Percentiles rank a stretch among this genome's conserved stretches.
phyloP scores from a whole-genome alignment of 805 yeast genomes.

The Lachancea waltii region DNA sequence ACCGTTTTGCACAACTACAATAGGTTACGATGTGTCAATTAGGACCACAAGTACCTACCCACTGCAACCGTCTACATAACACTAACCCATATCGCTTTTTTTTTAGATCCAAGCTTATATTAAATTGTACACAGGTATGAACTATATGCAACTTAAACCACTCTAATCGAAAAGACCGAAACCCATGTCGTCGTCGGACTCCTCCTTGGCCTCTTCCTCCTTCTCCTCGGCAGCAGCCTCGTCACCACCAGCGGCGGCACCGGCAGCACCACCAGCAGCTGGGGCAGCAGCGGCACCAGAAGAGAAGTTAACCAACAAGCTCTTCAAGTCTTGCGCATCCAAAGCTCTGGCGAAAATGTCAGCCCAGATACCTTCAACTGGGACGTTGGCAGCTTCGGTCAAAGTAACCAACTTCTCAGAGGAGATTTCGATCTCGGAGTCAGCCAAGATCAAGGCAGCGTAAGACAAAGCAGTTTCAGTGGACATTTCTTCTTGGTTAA shows the following conservation, averaged over 20 bases:
- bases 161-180: constrained; percentile 83
- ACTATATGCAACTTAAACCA: constrained; percentile 9
- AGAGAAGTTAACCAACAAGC: constrained; percentile 53
- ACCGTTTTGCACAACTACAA: too few species aligned
- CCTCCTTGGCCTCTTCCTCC: constrained; percentile 56
- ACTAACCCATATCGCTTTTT: too few species aligned
- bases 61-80: too few species aligned
- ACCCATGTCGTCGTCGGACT: constrained; percentile 83
- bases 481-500: constrained; percentile 49
- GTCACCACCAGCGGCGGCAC: constrained; percentile 41
- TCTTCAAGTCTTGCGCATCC: constrained; percentile 69
- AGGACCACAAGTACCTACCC: too few species aligned
- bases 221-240: constrained; percentile 54
- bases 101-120: constrained; percentile 7
- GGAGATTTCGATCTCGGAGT: constrained; percentile 91
- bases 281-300: constrained; percentile 43
- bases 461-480: constrained; percentile 86
- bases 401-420: constrained; percentile 70
- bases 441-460: constrained; percentile 98
- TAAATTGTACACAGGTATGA: constrained; percentile 8
- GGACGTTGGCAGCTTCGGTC: constrained; percentile 69
- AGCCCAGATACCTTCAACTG: constrained; percentile 75
- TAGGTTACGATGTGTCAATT: too few species aligned
- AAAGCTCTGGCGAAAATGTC: constrained; percentile 77
- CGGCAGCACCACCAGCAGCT: constrained; percentile 40